Evolutionary conservation across 225 moss, liverwort and hornwort genomes (phyloP).

Genomic region (Pseudoscleropodium purum): DNA sequence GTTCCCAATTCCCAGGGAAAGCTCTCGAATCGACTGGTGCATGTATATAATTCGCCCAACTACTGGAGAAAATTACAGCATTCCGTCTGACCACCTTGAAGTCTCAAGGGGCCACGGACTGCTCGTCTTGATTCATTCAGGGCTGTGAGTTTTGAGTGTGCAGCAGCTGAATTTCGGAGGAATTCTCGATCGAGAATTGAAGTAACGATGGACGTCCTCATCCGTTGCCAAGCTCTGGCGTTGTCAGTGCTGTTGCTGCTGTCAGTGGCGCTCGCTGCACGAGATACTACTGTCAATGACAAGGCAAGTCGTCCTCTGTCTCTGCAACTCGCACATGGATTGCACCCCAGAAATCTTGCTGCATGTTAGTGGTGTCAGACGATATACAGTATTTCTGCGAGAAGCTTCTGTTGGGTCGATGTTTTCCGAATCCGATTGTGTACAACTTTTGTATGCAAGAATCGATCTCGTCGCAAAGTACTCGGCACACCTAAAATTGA

Average conservation of each 20-base stretch:
- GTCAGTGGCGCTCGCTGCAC: constrained; percentile 8
- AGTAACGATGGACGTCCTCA: constrained; percentile 13
- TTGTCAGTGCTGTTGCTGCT: constrained; percentile 18
- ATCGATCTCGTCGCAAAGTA: neutral
- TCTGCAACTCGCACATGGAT: neutral
- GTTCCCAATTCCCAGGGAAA: neutral
- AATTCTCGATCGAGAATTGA: neutral
- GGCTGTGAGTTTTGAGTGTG: neutral
- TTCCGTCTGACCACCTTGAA: neutral
- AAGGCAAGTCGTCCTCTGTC: constrained; percentile 10
- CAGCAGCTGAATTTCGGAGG: neutral
- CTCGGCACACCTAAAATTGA: neutral
- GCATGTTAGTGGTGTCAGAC: neutral
- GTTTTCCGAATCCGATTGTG: neutral
- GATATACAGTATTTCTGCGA: neutral
- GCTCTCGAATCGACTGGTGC: neutral
- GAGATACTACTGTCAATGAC: constrained; percentile 18
- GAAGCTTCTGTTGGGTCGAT: neutral
- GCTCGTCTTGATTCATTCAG: neutral
- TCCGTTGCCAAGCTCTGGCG: constrained; percentile 4
- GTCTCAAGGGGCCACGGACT: neutral
- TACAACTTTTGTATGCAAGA: neutral
- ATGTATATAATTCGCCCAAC: constrained; percentile 7
- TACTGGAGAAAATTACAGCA: neutral
- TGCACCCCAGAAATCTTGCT: neutral